A percentile compares a stretch with the other conserved stretches of the same genome.
These are phyloP conservation scores for Stevia rebaudiana DNA, from an alignment of 140 eudicot genomes.

Conservation along the genomic window DNA sequence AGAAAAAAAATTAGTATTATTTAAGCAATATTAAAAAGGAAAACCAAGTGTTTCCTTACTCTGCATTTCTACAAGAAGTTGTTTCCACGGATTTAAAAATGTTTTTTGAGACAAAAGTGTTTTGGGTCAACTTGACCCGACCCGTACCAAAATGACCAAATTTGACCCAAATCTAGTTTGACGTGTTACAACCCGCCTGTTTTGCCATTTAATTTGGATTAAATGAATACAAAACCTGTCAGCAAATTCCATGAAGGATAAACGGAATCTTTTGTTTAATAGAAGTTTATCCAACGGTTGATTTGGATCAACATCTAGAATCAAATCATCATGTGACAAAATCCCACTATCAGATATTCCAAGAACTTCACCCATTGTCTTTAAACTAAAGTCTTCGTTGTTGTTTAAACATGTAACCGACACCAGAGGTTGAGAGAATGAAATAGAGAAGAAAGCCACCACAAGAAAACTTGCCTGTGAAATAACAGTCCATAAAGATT, in stretches of 20 bases:
- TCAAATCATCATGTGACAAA: conserved; percentile 35
- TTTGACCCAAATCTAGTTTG: neutral
- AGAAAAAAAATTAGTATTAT: no score
- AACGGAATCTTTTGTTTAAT: conserved; percentile 57
- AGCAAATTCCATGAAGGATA: conserved; percentile 77
- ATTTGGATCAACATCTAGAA: conserved; percentile 41
- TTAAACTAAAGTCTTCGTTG: conserved; percentile 36
- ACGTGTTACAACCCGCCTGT: neutral
- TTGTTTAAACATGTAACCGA: conserved; percentile 71
- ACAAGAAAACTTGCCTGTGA: conserved; percentile 59
- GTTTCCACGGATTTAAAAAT: no score
- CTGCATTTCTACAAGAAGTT: no score
- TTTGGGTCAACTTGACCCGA: neutral
- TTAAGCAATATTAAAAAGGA: no score
- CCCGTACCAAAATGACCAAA: neutral
- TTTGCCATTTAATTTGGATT: neutral
- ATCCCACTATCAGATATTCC: conserved; percentile 70
- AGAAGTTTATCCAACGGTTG: conserved; percentile 75
- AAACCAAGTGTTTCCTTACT: no score
- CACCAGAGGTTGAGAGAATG: conserved; percentile 77
- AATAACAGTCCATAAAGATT: conserved; percentile 11
- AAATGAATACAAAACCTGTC: conserved; percentile 53
- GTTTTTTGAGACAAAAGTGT: neutral
- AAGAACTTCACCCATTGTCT: conserved; percentile 77
- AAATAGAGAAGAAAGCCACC: conserved; percentile 76